These are phyloP conservation scores for Drechslerella dactyloides DNA, from an alignment of 2,329 filamentous ascomycete species.

Conservation along the genomic window DNA sequence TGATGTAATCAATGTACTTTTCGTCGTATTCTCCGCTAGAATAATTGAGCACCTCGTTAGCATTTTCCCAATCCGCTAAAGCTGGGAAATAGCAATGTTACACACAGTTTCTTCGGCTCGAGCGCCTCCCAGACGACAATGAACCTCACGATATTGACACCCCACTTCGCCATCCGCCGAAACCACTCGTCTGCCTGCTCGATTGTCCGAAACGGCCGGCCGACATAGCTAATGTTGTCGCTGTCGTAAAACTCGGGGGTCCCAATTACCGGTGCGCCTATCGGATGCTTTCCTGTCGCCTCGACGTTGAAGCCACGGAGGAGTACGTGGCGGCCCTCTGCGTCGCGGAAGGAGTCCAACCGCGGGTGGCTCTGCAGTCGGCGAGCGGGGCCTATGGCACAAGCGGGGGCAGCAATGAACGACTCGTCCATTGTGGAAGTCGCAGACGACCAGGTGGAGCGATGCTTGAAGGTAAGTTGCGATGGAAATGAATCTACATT, in stretches of 20 bases:
- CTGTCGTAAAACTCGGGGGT: slow-evolving; percentile 60
- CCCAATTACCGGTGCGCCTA: slow-evolving; percentile 59
- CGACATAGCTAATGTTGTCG: slow-evolving; percentile 59
- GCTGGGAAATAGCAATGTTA: background rate
- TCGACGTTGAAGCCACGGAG: slow-evolving; percentile 61
- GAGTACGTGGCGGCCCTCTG: slow-evolving; percentile 58
- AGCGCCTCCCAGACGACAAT: slow-evolving; percentile 61
- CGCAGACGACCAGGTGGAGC: background rate
- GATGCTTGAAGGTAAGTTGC: slow-evolving; percentile 26
- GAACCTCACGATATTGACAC: slow-evolving; percentile 58
- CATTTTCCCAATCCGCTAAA: background rate
- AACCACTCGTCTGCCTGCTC: slow-evolving; percentile 59
- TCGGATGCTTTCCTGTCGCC: slow-evolving; percentile 59
- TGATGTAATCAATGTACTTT: slow-evolving; percentile 59
- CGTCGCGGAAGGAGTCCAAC: slow-evolving; percentile 57
- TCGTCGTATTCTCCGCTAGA: slow-evolving; percentile 56
- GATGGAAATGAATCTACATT: slow-evolving; percentile 35
- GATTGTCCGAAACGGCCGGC: slow-evolving; percentile 58
- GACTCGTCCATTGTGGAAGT: slow-evolving; percentile 43
- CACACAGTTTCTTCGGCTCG: slow-evolving; percentile 55
- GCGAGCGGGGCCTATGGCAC: slow-evolving; percentile 46
- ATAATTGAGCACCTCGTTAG: background rate
- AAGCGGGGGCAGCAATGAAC: slow-evolving; percentile 38
- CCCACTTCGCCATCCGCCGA: slow-evolving; percentile 58
- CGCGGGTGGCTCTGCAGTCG: slow-evolving; percentile 48